Percentiles rank a stretch among this genome's conserved stretches.
Evolutionary conservation across 2,329 filamentous ascomycete genomes (phyloP).

Genomic region (Zarea fungicola): DNA sequence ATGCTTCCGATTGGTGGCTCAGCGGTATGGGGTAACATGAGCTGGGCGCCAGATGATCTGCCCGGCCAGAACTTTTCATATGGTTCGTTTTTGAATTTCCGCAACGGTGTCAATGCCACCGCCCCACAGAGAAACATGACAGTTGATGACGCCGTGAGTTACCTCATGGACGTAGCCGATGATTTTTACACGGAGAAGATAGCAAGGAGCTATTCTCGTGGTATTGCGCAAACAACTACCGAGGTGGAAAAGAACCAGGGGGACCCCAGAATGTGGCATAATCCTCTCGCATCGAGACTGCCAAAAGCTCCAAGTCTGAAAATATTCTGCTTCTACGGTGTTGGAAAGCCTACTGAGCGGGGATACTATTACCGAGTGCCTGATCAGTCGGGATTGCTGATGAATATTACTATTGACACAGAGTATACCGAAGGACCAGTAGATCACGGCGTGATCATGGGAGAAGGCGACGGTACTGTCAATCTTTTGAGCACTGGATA

Average conservation of each 20-base stretch:
- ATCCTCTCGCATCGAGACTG: slow-evolving; percentile 83
- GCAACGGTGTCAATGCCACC: slow-evolving; percentile 57
- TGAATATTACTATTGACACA: slow-evolving; percentile 72
- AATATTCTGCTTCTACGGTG: slow-evolving; percentile 95
- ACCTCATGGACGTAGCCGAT: slow-evolving; percentile 72
- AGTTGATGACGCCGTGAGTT: slow-evolving; percentile 68
- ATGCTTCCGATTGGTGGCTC: slow-evolving; percentile 96
- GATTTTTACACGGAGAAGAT: slow-evolving; percentile 79
- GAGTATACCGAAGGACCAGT: slow-evolving; percentile 52
- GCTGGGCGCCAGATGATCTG: slow-evolving; percentile 82
- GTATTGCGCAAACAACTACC: slow-evolving; percentile 70
- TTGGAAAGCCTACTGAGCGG: slow-evolving; percentile 89
- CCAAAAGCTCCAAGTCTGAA: slow-evolving; percentile 85
- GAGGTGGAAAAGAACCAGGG: slow-evolving; percentile 79
- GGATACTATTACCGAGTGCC: slow-evolving; percentile 80
- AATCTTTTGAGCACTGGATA: slow-evolving; percentile 89
- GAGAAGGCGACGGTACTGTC: slow-evolving; percentile 94
- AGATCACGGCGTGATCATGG: slow-evolving; percentile 91
- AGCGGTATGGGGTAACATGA: slow-evolving; percentile 86
- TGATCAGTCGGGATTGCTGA: slow-evolving; percentile 60
- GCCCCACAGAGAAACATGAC: slow-evolving; percentile 72
- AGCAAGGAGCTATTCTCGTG: slow-evolving; percentile 74
- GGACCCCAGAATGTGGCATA: slow-evolving; percentile 83
- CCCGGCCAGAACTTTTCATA: slow-evolving; percentile 68
- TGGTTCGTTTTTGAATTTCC: slow-evolving; percentile 83